Conservation (phyloP, 1,139 yeast genomes). For the Saccharomyces uvarum region DNA sequence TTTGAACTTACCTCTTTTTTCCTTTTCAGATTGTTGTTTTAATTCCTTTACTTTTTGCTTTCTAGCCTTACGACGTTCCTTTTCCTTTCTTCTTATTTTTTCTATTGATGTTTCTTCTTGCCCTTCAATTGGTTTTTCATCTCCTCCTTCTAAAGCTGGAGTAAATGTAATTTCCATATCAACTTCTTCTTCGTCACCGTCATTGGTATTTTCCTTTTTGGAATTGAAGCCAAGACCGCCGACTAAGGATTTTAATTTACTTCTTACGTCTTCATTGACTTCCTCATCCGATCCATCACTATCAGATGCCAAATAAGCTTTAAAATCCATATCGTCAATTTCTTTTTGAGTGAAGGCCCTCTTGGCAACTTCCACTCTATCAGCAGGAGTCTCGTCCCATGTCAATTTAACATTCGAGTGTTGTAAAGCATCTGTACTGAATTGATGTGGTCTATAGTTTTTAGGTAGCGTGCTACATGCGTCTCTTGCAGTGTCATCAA, state of each 20-base stretch:
- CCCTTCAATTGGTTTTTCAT: conserved; percentile 32
- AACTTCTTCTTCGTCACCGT: conserved; percentile 55
- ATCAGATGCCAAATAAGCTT: conserved; percentile 90
- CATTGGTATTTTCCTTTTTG: conserved; percentile 25
- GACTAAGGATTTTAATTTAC: conserved; percentile 59
- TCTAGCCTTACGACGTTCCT: conserved; percentile 82
- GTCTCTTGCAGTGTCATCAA: conserved; percentile 72
- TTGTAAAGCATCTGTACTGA: conserved; percentile 88
- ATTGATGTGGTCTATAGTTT: conserved; percentile 70
- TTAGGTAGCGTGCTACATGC: conserved; percentile 64
- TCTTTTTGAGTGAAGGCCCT: conserved; percentile 85
- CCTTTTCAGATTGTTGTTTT: conserved; percentile 41
- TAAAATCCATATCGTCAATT: conserved; percentile 91
- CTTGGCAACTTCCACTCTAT: conserved; percentile 69
- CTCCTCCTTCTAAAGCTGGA: conserved; percentile 64
- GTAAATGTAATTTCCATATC: conserved; percentile 96
- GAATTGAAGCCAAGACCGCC: conserved; percentile 38
- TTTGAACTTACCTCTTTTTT: conserved; percentile 32
- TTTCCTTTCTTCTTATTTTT: conserved; percentile 78
- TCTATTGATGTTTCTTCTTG: conserved; percentile 74
- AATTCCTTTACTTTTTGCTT: conserved; percentile 60
- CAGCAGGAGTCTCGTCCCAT: conserved; percentile 97
- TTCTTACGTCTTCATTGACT: conserved; percentile 40
- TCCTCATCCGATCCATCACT: conserved; percentile 46
- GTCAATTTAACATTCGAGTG: conserved; percentile 89